A percentile compares a stretch with the other conserved stretches of the same genome.
Conservation (phyloP, 345 rosid species). For the Abelmoschus esculentus region DNA sequence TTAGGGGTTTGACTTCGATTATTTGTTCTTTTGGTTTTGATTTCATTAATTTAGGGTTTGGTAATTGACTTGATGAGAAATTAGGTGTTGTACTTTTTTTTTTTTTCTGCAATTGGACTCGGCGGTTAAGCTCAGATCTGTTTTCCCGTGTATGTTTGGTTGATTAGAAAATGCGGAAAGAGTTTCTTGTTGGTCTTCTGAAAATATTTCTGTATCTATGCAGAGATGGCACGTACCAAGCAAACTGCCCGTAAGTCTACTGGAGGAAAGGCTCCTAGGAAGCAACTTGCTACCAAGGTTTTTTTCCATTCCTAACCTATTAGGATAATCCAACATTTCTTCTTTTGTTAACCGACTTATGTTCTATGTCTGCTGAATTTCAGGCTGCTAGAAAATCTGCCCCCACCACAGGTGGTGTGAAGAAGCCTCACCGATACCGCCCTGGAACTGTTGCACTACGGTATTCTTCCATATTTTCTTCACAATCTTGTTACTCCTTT, state of each 20-base stretch:
- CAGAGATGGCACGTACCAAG: slow-evolving; percentile 86
- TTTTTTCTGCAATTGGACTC: not conserved
- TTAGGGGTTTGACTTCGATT: not conserved
- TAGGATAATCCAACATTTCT: too few species aligned
- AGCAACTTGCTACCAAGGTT: slow-evolving; percentile 93
- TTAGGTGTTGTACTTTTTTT: not conserved
- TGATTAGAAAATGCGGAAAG: not conserved
- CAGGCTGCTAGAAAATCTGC: slow-evolving; percentile 97
- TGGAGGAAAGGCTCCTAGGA: slow-evolving; percentile 96
- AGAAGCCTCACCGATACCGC: slow-evolving; percentile 90
- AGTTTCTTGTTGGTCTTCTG: not conserved
- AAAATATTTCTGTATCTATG: not conserved
- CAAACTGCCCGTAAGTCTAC: slow-evolving; percentile 95
- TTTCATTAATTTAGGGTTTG: not conserved
- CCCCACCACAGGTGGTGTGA: slow-evolving; percentile 89
- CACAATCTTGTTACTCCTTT: not conserved
- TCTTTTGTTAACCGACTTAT: fast-evolving
- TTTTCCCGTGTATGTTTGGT: not conserved
- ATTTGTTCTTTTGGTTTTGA: not conserved
- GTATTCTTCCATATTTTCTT: slow-evolving; percentile 16
- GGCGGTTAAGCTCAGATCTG: not conserved
- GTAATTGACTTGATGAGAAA: not conserved
- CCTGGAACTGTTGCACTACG: slow-evolving; percentile 96
- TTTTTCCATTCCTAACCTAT: not conserved
- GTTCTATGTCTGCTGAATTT: not conserved